Percentiles rank a stretch among this genome's conserved stretches.
These are phyloP conservation scores for Dendrobium officinale DNA, from an alignment of 106 monocot genomes.

Conservation along the genomic window DNA sequence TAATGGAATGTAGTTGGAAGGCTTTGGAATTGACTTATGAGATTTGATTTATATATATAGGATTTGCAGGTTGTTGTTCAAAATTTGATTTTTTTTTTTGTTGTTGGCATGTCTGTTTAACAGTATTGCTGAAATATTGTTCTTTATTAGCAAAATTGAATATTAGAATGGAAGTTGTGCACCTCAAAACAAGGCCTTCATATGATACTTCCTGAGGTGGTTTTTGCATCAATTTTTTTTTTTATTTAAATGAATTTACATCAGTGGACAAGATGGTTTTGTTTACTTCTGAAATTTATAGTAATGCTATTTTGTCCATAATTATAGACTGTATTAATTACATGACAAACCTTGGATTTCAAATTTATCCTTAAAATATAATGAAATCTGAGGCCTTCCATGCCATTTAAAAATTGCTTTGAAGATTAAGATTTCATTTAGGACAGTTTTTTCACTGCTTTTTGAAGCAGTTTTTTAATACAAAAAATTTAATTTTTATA, in stretches of 20 bases:
- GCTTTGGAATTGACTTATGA: not conserved
- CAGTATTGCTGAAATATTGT: not conserved
- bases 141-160: not conserved
- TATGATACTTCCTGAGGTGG: too few species aligned
- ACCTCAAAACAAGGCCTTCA: not conserved
- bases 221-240: not conserved
- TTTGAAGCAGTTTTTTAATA: too few species aligned
- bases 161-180: not conserved
- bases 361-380: too few species aligned
- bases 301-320: not conserved
- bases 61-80: not conserved
- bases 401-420: too few species aligned
- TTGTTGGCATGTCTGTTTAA: constrained; percentile 3
- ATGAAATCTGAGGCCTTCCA: too few species aligned
- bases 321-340: too few species aligned
- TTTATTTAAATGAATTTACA: not conserved
- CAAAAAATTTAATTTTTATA: too few species aligned
- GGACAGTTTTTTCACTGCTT: too few species aligned
- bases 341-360: too few species aligned
- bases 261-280: not conserved
- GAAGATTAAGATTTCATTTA: too few species aligned
- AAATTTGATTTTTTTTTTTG: not conserved
- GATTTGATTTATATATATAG: not conserved
- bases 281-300: not conserved
- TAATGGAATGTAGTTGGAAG: not conserved